Evolutionary conservation across 306 rosid genomes (phyloP).

Genomic region (Delonix regia): DNA sequence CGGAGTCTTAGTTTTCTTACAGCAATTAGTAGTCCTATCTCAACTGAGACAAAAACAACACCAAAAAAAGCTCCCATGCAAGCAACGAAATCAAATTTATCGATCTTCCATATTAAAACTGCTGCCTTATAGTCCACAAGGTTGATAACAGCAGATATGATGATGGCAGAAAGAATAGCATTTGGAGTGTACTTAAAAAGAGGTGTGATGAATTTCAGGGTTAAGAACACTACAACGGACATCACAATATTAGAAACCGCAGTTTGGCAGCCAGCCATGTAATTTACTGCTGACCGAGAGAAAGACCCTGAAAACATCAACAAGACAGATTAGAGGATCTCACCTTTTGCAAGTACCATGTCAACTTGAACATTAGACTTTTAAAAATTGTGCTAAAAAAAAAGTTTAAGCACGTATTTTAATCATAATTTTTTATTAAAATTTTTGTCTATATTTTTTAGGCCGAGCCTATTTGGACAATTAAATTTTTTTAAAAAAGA

Average conservation of each 20-base stretch:
- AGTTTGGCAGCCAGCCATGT: constrained; percentile 90
- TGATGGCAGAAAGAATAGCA: constrained; percentile 88
- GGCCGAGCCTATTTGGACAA: no score
- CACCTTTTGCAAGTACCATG: no score
- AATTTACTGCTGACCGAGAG: constrained; percentile 95
- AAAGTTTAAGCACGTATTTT: no score
- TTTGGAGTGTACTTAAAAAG: constrained; percentile 94
- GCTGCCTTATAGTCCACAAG: constrained; percentile 87
- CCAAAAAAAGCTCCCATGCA: constrained; percentile 99
- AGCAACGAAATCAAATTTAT: constrained; percentile 87
- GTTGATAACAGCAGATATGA: constrained; percentile 85
- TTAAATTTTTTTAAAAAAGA: no score
- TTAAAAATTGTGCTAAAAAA: no score
- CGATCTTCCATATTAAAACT: constrained; percentile 85
- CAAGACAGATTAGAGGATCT: constrained; percentile 29
- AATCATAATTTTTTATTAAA: no score
- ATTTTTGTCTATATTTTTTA: no score
- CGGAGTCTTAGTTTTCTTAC: constrained; percentile 47
- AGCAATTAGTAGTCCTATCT: constrained; percentile 90
- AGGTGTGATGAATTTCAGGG: constrained; percentile 84
- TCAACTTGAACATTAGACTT: no score
- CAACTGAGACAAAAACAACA: constrained; percentile 74
- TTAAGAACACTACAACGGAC: constrained; percentile 80
- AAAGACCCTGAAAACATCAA: constrained; percentile 73
- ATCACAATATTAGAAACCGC: constrained; percentile 90